Base-by-base conservation (phyloP, 805 yeast genomes). In the Candida chilensis region DNA sequence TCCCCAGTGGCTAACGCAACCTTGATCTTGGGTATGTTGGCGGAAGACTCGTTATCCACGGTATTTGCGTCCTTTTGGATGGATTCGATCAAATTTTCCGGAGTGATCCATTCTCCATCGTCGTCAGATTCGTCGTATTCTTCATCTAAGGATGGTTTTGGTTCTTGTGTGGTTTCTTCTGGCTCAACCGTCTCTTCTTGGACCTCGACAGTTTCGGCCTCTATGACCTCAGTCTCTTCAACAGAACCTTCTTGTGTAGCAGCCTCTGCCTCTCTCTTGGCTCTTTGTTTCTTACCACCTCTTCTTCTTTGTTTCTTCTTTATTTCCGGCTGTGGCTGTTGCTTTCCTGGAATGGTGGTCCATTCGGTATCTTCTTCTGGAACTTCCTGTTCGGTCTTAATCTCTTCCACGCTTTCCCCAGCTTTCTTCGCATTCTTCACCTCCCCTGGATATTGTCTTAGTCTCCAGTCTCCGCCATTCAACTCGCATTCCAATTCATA, bases 1-100 rank as follows among this genome's bases (percentile, higher is more conserved):
- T 92, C 99, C 17, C 95, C 95, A 0, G 96, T 82, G 0, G 95
- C 79, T 29, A 92, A 57, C 3, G 96, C 98, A 13, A 80, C 92
- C 38, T 77, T 71, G 34, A 79, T 67, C n/a, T 57, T 42, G 8
- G 57, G 45, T 5, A 40, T 48, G 3, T 44, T 34, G 3, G 48
- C 55, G 3, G 20, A 27, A 12, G 49, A 45, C 12, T 58, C 56
- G 10, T 57, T 44, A 14, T 56, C 31, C 26, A 58, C 68, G 11
- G 12, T n/a, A 30, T 50, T 51, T 7, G 64, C 71, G 44, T 85
- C 90, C 47, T 76, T 78, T 24, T 76, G 50, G 48, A 84, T 67
- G 31, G 74, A 75, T 42, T 80, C 85, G 24, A 71, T 62, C 19
- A 92, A 55, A 44, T 87, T 92, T 3, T 83, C 95, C 3, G 92